Base-by-base conservation (phyloP, 495 filamentous ascomycete genomes). In the Aspergillus cavernicola region DNA sequence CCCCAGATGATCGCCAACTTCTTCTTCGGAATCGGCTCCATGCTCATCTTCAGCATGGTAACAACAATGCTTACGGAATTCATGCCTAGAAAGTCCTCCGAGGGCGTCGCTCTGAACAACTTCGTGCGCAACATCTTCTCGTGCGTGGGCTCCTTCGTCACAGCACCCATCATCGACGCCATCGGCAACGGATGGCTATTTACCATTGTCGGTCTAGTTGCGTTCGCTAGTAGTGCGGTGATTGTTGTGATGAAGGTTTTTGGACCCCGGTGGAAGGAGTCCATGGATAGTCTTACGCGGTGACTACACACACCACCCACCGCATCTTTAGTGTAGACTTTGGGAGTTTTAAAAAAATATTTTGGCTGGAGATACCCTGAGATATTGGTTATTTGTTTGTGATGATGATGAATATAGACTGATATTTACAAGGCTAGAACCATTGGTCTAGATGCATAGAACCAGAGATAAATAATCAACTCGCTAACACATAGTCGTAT, bases 61-160 rank as follows among this genome's bases (percentile, higher is more conserved):
- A 92, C 87, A 6, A 92, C 88, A 1, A 90, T 93, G 86, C 70
- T 92, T 52, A 91, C 88, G 0, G 92, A 97, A 64, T 95, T 97
- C 69, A 86, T 97, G 81, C 90, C 92, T 0, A 75, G 80, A 20
- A 77, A 79, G 39, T 85, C 86, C 6, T 86, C 81, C 10, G 75
- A 78, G 3, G 92, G 91, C 1, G 88, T 97, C 5, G 92, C 92
- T 4, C 78, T 95, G 22, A 80, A 78, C 55, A 78, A 76, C 48
- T 90, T 96, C 65, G 77, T 95, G 52, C 73, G 92, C 20, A 97
- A 96, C 53, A 90, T 96, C 18, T 90, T 92, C 57, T 82, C 81
- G 2, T 93, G 86, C 59, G 80, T 92, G 0, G 91, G 88, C 0
- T 82, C 77, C 8, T 66, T 93, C 4, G 79, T 92, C 3, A 84